Conservation (phyloP, 441 rosid species). For the Aquilaria agallochum region DNA sequence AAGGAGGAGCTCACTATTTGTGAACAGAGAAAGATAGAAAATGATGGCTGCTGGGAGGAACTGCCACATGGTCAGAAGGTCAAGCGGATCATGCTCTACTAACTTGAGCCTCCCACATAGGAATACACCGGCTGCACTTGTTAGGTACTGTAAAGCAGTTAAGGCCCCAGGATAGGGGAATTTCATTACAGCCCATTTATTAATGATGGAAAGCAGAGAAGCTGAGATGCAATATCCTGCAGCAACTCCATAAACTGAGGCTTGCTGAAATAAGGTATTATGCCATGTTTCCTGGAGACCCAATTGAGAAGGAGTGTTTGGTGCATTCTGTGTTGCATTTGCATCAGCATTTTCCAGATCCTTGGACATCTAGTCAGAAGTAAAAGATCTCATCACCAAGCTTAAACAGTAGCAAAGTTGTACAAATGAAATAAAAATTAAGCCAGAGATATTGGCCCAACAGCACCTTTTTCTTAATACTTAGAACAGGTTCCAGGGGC, state of each 20-base stretch:
- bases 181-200: conserved; percentile 96
- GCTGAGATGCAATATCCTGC: conserved; percentile 96
- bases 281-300: conserved; percentile 36
- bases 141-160: conserved; percentile 76
- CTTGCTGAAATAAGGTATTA: conserved; percentile 45
- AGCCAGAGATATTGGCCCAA: no score
- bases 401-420: neutral
- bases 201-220: conserved; percentile 86
- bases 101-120: conserved; percentile 40
- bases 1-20: conserved; percentile 94
- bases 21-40: conserved; percentile 86
- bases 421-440: neutral
- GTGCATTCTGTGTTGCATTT: conserved; percentile 17
- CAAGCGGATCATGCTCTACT: conserved; percentile 54
- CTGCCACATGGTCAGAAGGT: conserved; percentile 83
- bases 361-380: conserved; percentile 30
- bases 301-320: conserved; percentile 17
- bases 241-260: conserved; percentile 80
- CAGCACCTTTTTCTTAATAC: neutral
- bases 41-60: conserved; percentile 93
- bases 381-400: neutral
- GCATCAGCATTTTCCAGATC: conserved; percentile 40
- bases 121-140: conserved; percentile 58
- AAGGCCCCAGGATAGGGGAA: conserved; percentile 97
- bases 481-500: neutral